A percentile compares a stretch with the other conserved stretches of the same genome.
phyloP scores from a whole-genome alignment of 495 filamentous ascomycete genomes.

The Lepidopterella palustris region DNA sequence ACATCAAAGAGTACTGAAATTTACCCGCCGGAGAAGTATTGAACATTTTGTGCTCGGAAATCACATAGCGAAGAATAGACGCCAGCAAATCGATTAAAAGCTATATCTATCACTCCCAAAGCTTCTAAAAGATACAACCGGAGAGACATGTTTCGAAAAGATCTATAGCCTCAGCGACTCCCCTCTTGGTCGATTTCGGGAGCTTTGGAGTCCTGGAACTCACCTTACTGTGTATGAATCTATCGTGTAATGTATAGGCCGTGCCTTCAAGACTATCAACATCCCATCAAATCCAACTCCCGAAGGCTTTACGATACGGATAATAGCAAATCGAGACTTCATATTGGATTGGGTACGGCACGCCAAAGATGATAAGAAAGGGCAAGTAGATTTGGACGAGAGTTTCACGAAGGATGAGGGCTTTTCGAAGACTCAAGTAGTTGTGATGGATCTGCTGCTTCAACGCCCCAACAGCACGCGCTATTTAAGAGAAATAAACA shows the following conservation, averaged over 20 bases:
- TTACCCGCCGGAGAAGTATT: too few relatives aligned
- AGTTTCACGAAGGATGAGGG: not conserved
- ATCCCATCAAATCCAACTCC: not conserved
- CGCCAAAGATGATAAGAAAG: not conserved
- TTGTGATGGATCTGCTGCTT: not conserved
- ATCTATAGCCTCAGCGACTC: too few relatives aligned
- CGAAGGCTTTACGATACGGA: not conserved
- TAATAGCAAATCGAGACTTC: not conserved
- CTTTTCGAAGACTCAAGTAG: not conserved
- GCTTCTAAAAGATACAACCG: too few relatives aligned
- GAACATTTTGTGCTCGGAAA: not conserved
- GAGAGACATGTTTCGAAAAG: too few relatives aligned
- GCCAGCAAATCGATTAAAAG: too few relatives aligned
- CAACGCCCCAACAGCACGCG: not conserved
- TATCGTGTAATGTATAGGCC: not conserved
- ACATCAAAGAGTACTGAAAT: not conserved
- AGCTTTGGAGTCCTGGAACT: too few relatives aligned
- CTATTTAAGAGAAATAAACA: too few relatives aligned
- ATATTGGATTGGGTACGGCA: not conserved
- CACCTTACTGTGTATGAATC: not conserved
- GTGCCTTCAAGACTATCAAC: not conserved
- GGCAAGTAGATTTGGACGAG: not conserved
- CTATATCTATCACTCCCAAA: too few relatives aligned
- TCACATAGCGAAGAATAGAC: not conserved
- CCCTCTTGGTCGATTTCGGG: too few relatives aligned